phyloP scores from a whole-genome alignment of 106 monocot genomes.

The Dactylorhiza incarnata region DNA sequence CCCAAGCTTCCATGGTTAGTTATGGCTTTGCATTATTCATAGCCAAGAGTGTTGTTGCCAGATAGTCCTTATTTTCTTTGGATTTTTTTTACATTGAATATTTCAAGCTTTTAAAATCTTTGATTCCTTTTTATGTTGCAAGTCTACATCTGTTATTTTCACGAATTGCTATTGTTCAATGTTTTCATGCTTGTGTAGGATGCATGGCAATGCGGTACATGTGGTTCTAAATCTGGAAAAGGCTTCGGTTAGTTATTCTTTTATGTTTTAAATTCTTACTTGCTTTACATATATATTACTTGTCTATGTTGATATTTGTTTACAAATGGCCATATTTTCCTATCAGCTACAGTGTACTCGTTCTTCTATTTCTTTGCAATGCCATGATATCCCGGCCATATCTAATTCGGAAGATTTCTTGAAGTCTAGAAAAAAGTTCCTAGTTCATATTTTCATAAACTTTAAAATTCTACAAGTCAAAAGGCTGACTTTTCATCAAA shows the following conservation, averaged over 20 bases:
- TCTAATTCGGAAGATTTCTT: background rate
- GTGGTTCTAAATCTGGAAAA: slow-evolving; percentile 77
- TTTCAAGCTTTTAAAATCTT: background rate
- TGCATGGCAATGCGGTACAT: slow-evolving; percentile 85
- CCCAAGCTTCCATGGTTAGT: slow-evolving; percentile 76
- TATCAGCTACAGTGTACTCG: background rate
- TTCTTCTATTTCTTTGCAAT: background rate
- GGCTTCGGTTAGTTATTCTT: slow-evolving; percentile 72
- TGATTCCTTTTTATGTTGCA: background rate
- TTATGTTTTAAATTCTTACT: background rate
- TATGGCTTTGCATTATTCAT: background rate
- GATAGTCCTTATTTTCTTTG: background rate
- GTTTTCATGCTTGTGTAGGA: slow-evolving; percentile 42
- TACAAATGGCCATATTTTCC: background rate
- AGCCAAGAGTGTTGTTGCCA: background rate
- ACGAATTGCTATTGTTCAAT: background rate
- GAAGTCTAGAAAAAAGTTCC: background rate
- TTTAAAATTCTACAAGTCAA: background rate
- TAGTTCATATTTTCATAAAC: background rate
- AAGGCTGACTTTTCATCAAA: background rate
- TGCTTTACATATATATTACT: background rate
- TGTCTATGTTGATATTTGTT: background rate
- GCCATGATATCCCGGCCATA: background rate
- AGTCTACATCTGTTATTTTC: background rate
- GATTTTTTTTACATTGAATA: background rate